A percentile compares a stretch with the other conserved stretches of the same genome.
phyloP scores from a whole-genome alignment of 805 yeast species.

The Yamadazyma ubonensis region DNA sequence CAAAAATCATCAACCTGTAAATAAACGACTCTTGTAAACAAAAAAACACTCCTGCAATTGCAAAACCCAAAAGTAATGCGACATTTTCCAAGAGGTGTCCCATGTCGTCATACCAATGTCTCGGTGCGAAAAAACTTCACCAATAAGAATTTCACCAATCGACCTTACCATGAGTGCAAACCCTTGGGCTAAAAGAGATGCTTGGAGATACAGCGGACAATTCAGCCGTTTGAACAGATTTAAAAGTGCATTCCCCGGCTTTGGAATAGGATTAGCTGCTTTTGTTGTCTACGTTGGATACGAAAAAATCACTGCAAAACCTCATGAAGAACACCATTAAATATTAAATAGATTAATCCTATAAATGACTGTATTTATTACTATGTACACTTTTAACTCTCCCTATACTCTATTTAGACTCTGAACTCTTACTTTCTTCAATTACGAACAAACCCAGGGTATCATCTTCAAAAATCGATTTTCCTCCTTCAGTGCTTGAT shows the following conservation, averaged over 20 bases:
- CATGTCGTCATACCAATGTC: too few species aligned
- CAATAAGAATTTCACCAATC: constrained; percentile 9
- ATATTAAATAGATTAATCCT: constrained; percentile 2
- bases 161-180: constrained; percentile 21
- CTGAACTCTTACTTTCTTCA: neutral
- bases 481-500: constrained; percentile 18
- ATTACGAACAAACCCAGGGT: neutral
- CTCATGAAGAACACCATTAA: constrained; percentile 28
- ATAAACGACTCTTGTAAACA: too few species aligned
- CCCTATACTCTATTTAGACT: neutral
- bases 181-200: constrained; percentile 69
- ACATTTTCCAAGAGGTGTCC: too few species aligned
- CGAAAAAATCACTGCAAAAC: constrained; percentile 50
- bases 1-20: too few species aligned
- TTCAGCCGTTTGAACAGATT: constrained; percentile 70
- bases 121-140: constrained; percentile 8
- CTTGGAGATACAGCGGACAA: constrained; percentile 87
- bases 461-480: constrained; percentile 20
- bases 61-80: too few species aligned
- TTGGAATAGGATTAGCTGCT: constrained; percentile 75
- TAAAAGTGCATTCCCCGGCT: constrained; percentile 75
- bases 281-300: constrained; percentile 63
- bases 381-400: constrained; percentile 1
- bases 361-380: neutral
- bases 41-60: too few species aligned